These are phyloP conservation scores for Discostella pseudostelligera DNA, from an alignment of 108 stramenopile species.

Conservation along the genomic window DNA sequence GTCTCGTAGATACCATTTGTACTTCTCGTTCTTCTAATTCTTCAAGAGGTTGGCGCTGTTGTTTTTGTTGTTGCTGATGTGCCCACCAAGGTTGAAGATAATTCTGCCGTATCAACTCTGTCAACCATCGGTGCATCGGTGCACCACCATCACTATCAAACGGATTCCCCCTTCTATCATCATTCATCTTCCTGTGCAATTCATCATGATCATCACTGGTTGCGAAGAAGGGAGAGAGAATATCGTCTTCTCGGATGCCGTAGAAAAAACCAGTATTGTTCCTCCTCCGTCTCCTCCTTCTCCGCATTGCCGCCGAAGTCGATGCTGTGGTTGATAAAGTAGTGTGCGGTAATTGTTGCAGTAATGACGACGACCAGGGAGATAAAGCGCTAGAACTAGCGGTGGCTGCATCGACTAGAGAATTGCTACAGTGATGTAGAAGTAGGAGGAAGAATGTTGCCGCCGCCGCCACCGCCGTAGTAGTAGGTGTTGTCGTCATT, in stretches of 20 bases:
- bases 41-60: not conserved
- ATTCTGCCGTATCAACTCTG: not conserved
- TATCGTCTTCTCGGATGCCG: conserved; percentile 47
- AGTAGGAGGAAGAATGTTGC: not conserved
- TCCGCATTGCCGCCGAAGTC: no score
- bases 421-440: not conserved
- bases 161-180: not conserved
- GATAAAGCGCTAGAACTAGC: not conserved
- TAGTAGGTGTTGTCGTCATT: not conserved
- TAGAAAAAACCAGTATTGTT: conserved; percentile 58
- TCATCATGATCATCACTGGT: not conserved
- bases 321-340: no score
- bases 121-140: not conserved
- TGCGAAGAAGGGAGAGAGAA: not conserved
- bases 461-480: not conserved
- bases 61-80: not conserved
- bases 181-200: not conserved
- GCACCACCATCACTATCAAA: not conserved
- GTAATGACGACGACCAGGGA: not conserved
- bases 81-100: not conserved
- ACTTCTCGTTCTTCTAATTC: not conserved
- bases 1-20: not conserved
- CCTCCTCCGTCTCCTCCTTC: conserved; percentile 19
- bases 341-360: no score
- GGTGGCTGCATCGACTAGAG: not conserved